These are phyloP conservation scores for Phialophora chinensis DNA, from an alignment of 2,329 filamentous ascomycete species.

Conservation along the genomic window DNA sequence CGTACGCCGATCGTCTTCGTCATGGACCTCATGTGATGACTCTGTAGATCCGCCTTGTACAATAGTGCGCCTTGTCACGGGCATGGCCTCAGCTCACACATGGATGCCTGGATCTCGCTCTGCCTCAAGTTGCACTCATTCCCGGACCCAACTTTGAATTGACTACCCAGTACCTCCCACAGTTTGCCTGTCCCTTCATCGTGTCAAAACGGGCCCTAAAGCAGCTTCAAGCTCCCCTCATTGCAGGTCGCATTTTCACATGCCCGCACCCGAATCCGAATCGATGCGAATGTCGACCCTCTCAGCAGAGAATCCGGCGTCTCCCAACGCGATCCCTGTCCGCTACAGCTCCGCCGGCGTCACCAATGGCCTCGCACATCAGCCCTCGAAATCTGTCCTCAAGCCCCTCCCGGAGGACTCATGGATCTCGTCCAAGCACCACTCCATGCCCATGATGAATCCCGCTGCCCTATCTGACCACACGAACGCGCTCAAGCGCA, in stretches of 20 bases:
- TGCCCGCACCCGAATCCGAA: constrained; percentile 8
- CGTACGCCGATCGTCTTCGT: constrained; percentile 5
- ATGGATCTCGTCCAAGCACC: constrained; percentile 59
- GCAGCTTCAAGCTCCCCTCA: not conserved
- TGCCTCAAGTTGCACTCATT: not conserved
- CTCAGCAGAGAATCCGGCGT: constrained; percentile 43
- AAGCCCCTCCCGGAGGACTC: constrained; percentile 65
- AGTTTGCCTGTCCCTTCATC: not conserved
- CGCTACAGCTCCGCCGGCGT: constrained; percentile 72
- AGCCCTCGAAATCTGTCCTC: constrained; percentile 50
- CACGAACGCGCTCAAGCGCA: constrained; percentile 33
- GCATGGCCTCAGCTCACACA: not conserved
- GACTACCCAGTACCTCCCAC: not conserved
- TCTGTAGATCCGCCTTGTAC: constrained; percentile 5
- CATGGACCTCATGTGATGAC: constrained; percentile 23
- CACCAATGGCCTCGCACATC: constrained; percentile 43
- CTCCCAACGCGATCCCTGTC: constrained; percentile 73
- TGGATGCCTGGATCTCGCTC: not conserved
- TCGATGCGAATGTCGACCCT: constrained; percentile 31
- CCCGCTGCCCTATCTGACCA: constrained; percentile 21
- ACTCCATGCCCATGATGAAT: constrained; percentile 24
- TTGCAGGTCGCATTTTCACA: constrained; percentile 24
- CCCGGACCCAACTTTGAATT: not conserved
- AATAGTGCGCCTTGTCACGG: constrained; percentile 2
- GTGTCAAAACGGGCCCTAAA: not conserved